These are phyloP conservation scores for Aspergillus flavus DNA, from an alignment of 2,329 filamentous ascomycete genomes.

Conservation along the genomic window DNA sequence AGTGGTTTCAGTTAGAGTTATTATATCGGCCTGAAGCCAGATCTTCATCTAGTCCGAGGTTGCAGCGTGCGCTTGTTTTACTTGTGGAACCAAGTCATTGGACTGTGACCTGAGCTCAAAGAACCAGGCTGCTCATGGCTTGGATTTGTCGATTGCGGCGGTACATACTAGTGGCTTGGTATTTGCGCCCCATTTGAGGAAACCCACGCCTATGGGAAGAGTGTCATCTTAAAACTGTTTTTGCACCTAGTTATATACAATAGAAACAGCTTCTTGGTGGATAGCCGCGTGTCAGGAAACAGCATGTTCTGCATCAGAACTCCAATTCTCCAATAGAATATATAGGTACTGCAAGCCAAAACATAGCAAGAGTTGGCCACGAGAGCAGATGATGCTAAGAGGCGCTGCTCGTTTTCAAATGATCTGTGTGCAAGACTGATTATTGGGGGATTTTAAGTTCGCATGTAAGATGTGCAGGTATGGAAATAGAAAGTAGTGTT, in stretches of 20 bases:
- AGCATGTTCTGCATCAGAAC: conserved; percentile 61
- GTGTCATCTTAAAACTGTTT: conserved; percentile 36
- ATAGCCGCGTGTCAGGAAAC: conserved; percentile 10
- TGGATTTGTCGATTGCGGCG: conserved; percentile 32
- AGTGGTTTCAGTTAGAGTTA: background rate
- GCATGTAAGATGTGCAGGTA: too few relatives aligned
- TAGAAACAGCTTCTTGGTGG: conserved; percentile 25
- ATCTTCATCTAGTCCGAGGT: conserved; percentile 47
- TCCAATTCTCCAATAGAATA: conserved; percentile 57
- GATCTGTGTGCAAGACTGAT: conserved; percentile 40
- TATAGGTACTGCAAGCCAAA: conserved; percentile 61
- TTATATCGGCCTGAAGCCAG: conserved; percentile 56
- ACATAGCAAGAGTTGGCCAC: conserved; percentile 66
- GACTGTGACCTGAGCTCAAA: conserved; percentile 15
- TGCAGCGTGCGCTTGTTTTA: conserved; percentile 44
- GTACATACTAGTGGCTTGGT: conserved; percentile 27
- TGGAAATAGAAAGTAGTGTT: too few relatives aligned
- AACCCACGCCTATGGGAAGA: too few relatives aligned
- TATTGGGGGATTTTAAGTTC: too few relatives aligned
- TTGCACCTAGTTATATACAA: conserved; percentile 19
- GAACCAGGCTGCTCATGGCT: too few relatives aligned
- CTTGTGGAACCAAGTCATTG: conserved; percentile 30
- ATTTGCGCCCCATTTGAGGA: conserved; percentile 18
- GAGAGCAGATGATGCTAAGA: conserved; percentile 63
- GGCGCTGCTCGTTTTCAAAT: conserved; percentile 60